Evolutionary conservation across 805 yeast species (phyloP).

Genomic region (Candida ipomoeae): DNA sequence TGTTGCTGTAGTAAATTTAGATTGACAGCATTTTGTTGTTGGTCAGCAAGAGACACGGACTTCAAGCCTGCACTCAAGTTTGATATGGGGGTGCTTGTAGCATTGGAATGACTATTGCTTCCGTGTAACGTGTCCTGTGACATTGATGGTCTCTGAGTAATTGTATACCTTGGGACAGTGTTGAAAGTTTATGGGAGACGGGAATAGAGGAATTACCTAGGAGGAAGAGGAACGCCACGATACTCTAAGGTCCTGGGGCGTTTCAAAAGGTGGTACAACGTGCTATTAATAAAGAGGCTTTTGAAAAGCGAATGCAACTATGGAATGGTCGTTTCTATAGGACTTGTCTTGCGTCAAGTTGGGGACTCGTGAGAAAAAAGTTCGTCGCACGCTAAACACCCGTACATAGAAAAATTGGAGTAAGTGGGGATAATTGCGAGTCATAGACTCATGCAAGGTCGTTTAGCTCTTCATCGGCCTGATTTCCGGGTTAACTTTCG

Average conservation of each 20-base stretch:
- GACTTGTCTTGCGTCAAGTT: not conserved
- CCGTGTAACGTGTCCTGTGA: slow-evolving; percentile 4
- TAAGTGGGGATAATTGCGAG: not conserved
- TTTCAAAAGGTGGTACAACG: not conserved
- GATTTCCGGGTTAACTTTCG: not conserved
- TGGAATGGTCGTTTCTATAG: not conserved
- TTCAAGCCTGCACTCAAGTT: slow-evolving; percentile 45
- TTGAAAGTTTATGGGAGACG: not conserved
- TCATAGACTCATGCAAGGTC: not conserved
- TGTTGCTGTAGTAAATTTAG: slow-evolving; percentile 42
- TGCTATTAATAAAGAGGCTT: not conserved
- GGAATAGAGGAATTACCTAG: not conserved
- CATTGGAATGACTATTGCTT: slow-evolving; percentile 1
- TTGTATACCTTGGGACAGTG: not conserved
- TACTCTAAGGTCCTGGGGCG: not conserved
- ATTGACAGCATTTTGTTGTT: slow-evolving; percentile 40
- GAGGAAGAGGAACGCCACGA: not conserved
- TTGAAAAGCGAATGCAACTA: not conserved
- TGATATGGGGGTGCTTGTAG: slow-evolving; percentile 30
- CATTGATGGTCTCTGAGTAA: not conserved
- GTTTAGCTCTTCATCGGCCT: not conserved
- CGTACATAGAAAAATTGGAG: not conserved
- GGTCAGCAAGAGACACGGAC: slow-evolving; percentile 39
- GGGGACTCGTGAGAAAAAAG: slow-evolving; percentile 2
- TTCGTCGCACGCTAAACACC: slow-evolving; percentile 1